These are phyloP conservation scores for Xerocomellus intermedius DNA, from an alignment of 768 basidiomycete species.

Conservation along the genomic window DNA sequence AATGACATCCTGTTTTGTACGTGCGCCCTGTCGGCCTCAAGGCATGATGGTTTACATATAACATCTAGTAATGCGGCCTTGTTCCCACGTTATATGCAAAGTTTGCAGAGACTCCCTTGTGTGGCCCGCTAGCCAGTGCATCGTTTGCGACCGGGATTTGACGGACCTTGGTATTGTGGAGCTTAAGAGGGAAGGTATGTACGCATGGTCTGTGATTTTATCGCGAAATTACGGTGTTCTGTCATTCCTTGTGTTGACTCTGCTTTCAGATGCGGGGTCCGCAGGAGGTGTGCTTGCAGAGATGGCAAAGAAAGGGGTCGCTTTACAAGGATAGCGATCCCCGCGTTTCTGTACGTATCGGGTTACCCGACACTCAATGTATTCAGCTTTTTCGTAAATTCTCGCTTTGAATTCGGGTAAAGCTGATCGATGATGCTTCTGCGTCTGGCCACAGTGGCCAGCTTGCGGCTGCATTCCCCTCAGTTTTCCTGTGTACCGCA, in stretches of 20 bases:
- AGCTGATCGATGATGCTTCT: not conserved
- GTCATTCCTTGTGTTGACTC: not conserved
- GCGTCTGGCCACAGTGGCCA: not conserved
- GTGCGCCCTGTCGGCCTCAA: conserved; percentile 26
- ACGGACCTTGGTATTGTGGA: conserved; percentile 75
- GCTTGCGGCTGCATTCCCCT: not conserved
- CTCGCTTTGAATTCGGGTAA: not conserved
- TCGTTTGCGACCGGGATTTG: conserved; percentile 74
- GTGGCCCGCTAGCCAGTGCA: conserved; percentile 73
- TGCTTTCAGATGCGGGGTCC: conserved; percentile 75
- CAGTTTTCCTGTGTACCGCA: too few species aligned
- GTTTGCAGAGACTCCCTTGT: conserved; percentile 89
- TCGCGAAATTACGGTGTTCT: not conserved
- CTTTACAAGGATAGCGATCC: conserved; percentile 72
- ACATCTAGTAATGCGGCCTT: conserved; percentile 70
- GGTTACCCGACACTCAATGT: not conserved
- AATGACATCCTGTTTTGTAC: conserved; percentile 66
- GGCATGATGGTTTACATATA: not conserved
- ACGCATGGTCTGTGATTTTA: not conserved
- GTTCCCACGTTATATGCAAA: conserved; percentile 90
- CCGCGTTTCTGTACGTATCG: too few species aligned
- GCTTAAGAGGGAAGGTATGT: conserved; percentile 82
- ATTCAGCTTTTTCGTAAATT: not conserved
- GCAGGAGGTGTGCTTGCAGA: conserved; percentile 95
- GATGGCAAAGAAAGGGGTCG: conserved; percentile 71